A percentile compares a stretch with the other conserved stretches of the same genome.
Evolutionary conservation across 2,329 filamentous ascomycete species (phyloP).

Genomic region (Fusarium mexicanum): DNA sequence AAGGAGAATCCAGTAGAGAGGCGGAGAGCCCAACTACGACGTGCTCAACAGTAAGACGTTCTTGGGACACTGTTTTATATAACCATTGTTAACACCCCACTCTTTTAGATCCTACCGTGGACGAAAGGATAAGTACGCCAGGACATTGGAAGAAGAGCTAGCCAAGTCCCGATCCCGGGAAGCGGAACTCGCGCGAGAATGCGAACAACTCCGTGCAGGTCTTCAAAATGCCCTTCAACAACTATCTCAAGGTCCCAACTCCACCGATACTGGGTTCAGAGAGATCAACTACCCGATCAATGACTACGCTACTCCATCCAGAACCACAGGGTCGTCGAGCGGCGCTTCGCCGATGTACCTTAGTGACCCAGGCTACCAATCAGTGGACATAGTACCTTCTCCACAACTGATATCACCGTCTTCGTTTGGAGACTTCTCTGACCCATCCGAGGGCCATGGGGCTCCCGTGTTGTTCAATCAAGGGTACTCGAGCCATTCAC

Average conservation of each 20-base stretch:
- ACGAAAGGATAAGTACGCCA: conserved; percentile 25
- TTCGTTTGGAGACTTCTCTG: not conserved
- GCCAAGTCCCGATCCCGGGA: conserved; percentile 4
- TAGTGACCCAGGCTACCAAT: not conserved
- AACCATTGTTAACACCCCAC: not conserved
- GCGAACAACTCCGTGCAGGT: conserved; percentile 12
- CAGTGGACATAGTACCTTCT: not conserved
- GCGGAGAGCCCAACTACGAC: conserved; percentile 22
- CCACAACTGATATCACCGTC: conserved; percentile 12
- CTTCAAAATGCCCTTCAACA: not conserved
- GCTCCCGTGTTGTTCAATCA: not conserved
- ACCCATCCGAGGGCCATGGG: not conserved
- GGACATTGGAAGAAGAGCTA: conserved; percentile 17
- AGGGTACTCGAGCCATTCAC: not conserved
- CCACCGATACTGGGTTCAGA: not conserved
- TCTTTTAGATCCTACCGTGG: conserved; percentile 17
- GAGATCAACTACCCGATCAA: not conserved
- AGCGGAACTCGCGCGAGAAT: conserved; percentile 9
- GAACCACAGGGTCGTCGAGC: not conserved
- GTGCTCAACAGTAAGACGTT: conserved; percentile 20
- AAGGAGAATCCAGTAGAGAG: conserved; percentile 26
- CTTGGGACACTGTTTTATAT: not conserved
- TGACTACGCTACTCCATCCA: not conserved
- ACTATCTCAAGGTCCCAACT: not conserved
- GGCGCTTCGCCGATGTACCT: conserved; percentile 4